These are phyloP conservation scores for Xylaria cubensis DNA, from an alignment of 495 filamentous ascomycete genomes.

Conservation along the genomic window DNA sequence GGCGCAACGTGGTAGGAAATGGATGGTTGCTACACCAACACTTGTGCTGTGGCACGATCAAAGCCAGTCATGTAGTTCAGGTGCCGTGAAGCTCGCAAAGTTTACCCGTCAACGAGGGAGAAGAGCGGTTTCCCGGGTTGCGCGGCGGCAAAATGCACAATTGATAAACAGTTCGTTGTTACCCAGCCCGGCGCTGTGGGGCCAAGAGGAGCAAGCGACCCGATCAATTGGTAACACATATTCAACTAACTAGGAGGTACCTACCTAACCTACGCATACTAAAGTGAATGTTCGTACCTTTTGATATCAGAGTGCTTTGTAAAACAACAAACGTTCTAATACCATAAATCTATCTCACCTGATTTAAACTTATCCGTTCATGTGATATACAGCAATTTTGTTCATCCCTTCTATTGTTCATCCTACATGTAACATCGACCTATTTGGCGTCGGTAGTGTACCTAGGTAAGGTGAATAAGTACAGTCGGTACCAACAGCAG, in stretches of 20 bases:
- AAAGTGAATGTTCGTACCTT: too few species aligned
- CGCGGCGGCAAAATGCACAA: background rate
- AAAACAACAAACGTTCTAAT: background rate
- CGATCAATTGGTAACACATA: background rate
- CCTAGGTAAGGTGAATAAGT: background rate
- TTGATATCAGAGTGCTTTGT: background rate
- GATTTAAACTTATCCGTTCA: too few species aligned
- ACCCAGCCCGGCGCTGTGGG: constrained; percentile 1
- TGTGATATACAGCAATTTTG: background rate
- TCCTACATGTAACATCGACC: background rate
- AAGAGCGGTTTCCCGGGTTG: background rate
- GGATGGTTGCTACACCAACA: constrained; percentile 6
- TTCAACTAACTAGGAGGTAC: background rate
- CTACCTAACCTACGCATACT: too few species aligned
- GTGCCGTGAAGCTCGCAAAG: constrained; percentile 6
- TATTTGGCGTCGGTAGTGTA: background rate
- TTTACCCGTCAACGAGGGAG: background rate
- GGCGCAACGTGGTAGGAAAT: constrained; percentile 15
- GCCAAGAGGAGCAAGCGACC: background rate
- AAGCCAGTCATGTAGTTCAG: constrained; percentile 15
- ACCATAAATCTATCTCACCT: background rate
- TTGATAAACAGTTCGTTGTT: background rate
- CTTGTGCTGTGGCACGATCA: constrained; percentile 14
- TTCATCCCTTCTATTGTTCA: background rate
- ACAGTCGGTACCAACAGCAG: background rate